These are phyloP conservation scores for Scheffersomyces titani DNA, from an alignment of 1,139 yeast genomes.

Conservation along the genomic window DNA sequence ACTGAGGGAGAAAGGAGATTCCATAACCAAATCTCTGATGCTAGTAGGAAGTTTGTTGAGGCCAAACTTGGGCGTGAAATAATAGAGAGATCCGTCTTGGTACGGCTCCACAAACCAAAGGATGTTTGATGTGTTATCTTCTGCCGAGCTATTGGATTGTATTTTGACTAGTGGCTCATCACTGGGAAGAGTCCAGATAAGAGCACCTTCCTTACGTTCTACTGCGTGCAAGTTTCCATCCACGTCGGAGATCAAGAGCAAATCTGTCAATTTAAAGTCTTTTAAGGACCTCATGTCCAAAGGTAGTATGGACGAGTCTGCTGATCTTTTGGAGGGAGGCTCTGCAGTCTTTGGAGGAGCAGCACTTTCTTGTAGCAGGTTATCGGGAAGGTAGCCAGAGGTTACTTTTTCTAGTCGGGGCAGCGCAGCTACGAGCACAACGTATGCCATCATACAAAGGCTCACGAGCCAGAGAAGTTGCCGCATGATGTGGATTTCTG, in stretches of 20 bases:
- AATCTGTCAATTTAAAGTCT: slow-evolving; percentile 61
- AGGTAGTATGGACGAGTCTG: slow-evolving; percentile 23
- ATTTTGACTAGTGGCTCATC: slow-evolving; percentile 53
- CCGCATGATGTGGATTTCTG: not conserved
- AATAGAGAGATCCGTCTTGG: slow-evolving; percentile 83
- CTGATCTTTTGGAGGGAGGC: slow-evolving; percentile 2
- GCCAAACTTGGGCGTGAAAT: slow-evolving; percentile 77
- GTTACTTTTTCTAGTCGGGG: slow-evolving; percentile 29
- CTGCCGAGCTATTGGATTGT: slow-evolving; percentile 30
- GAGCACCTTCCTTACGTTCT: slow-evolving; percentile 72
- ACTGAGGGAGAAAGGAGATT: slow-evolving; percentile 77
- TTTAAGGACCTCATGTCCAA: slow-evolving; percentile 42
- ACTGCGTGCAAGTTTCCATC: slow-evolving; percentile 89
- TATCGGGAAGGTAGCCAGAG: slow-evolving; percentile 10
- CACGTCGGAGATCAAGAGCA: slow-evolving; percentile 74
- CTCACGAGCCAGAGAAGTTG: slow-evolving; percentile 2
- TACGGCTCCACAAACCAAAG: slow-evolving; percentile 90
- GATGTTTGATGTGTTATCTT: slow-evolving; percentile 29
- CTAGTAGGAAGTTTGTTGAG: slow-evolving; percentile 80
- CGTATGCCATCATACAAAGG: not conserved
- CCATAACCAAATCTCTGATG: slow-evolving; percentile 73
- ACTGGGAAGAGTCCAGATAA: slow-evolving; percentile 73
- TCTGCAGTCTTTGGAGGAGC: slow-evolving; percentile 7
- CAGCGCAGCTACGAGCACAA: slow-evolving; percentile 11
- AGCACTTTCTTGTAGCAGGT: not conserved